Evolutionary conservation across 176 grass and related monocot genomes (phyloP), one percentile per base, ranked within the genome.

Genomic region (Rhynchospora tenuis): DNA sequence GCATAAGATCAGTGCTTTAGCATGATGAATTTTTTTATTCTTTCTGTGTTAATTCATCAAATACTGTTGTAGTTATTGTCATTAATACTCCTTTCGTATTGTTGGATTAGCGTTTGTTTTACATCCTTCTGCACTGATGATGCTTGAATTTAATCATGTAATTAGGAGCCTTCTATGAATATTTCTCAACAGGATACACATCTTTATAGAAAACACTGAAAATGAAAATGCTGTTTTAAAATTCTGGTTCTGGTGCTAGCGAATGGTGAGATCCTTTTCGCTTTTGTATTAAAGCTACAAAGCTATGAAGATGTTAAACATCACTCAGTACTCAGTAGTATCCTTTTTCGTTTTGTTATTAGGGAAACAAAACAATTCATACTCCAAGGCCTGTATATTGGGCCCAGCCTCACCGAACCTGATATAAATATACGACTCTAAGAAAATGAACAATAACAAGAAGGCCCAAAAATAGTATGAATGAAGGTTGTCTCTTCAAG

Each of bases 121-220:
- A 38, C 33, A 38, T 38, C 5, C 43, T 69, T 69, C 15, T 69
- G 65, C 65, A 43, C 33, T 42, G 65, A 69, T 69, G 31, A 28
- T 69, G 65, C 31, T 69, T 69, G 65, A 19, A 43, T 8, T 71
- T 71, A 71, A 71, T 19, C 67, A 71, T 71, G 67, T 71, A 71
- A 46, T 71, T 46, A 22, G 67, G 19, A 77, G 8, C 14, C 19
- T 29, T 29, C 5, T 51, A 14, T 55, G 20, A 24, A 73, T 2
- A 52, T 42, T 66, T 73, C 14, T 60, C 20, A 60, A 60, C 20
- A 60, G 19, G 6, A 15, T 58, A 19, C 15, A 58, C 16, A 45
- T 9, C 43, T 22, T 22, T 51, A 47, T 47, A 72, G 68, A 42
- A 47, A 61, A 48, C 47, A 72, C 66, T 70, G 66, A 46, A 0